These are phyloP conservation scores for Wakefieldia striispora DNA, from an alignment of 768 basidiomycete species.

Conservation along the genomic window DNA sequence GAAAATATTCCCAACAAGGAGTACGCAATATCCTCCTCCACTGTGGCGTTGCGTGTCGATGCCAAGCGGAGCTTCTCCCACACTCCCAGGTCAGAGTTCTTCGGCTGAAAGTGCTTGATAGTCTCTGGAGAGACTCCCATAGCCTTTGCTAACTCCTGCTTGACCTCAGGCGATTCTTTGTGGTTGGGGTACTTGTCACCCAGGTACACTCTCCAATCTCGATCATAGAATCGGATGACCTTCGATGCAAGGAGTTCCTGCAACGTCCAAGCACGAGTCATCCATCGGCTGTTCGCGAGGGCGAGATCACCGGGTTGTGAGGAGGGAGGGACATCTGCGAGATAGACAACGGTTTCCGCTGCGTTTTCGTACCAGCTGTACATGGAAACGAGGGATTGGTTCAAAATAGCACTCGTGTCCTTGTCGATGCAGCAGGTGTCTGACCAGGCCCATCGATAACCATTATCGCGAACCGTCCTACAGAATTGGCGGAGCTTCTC, in stretches of 20 bases:
- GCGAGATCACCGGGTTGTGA: neutral
- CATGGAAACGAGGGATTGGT: conserved; percentile 2
- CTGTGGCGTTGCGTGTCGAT: conserved; percentile 18
- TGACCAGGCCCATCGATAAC: neutral
- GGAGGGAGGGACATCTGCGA: neutral
- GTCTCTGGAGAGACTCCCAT: neutral
- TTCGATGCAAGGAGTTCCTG: neutral
- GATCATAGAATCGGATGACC: neutral
- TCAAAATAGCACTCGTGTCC: neutral
- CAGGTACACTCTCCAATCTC: neutral
- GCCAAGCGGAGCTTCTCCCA: conserved; percentile 5
- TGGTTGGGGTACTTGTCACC: neutral
- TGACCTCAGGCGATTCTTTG: neutral
- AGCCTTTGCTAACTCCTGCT: neutral
- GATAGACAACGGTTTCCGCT: neutral
- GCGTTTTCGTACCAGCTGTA: conserved; percentile 3
- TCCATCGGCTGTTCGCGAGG: neutral
- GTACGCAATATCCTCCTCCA: conserved; percentile 16
- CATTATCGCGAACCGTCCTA: neutral
- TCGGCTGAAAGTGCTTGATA: neutral
- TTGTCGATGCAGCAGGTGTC: neutral
- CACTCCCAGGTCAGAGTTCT: neutral
- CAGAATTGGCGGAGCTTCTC: conserved; percentile 4
- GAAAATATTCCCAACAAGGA: conserved; percentile 15
- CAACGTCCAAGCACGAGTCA: neutral